Percentiles rank a stretch among this genome's conserved stretches.
These are phyloP conservation scores for Amoeboaphelidium protococcarum DNA, from an alignment of 371 early-diverging fungal genomes.

Conservation along the genomic window DNA sequence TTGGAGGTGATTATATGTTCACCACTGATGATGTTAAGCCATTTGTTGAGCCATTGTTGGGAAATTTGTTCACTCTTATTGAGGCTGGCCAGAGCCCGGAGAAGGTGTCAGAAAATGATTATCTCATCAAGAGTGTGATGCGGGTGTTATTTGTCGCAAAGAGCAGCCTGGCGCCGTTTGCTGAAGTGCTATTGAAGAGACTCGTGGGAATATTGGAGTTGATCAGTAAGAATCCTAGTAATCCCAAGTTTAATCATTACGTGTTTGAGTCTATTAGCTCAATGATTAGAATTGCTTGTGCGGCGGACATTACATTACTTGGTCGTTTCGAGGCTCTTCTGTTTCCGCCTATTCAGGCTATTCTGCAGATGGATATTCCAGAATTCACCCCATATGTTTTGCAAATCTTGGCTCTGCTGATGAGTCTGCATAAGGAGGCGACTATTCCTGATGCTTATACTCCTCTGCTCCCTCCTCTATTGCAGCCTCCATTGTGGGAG, in stretches of 20 bases:
- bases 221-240: conserved; percentile 79
- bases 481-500: conserved; percentile 69
- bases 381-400: conserved; percentile 90
- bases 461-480: conserved; percentile 36
- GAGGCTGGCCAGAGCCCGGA: conserved; percentile 31
- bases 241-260: conserved; percentile 89
- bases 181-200: conserved; percentile 33
- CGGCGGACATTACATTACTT: conserved; percentile 24
- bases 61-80: conserved; percentile 42
- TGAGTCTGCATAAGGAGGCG: conserved; percentile 34
- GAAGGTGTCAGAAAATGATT: conserved; percentile 85
- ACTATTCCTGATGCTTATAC: conserved; percentile 40
- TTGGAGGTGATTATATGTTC: conserved; percentile 10
- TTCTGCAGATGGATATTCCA: conserved; percentile 25
- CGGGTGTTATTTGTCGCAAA: conserved; percentile 46
- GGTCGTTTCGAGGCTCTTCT: conserved; percentile 44
- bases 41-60: conserved; percentile 32
- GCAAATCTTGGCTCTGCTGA: conserved; percentile 66
- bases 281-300: conserved; percentile 17
- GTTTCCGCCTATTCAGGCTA: conserved; percentile 27
- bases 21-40: conserved; percentile 34
- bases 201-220: conserved; percentile 43
- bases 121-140: conserved; percentile 58
- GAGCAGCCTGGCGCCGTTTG: conserved; percentile 35
- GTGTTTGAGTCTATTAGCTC: conserved; percentile 75